These are phyloP conservation scores for Solanum chilense DNA, from an alignment of 257 asterid genomes.

Conservation along the genomic window DNA sequence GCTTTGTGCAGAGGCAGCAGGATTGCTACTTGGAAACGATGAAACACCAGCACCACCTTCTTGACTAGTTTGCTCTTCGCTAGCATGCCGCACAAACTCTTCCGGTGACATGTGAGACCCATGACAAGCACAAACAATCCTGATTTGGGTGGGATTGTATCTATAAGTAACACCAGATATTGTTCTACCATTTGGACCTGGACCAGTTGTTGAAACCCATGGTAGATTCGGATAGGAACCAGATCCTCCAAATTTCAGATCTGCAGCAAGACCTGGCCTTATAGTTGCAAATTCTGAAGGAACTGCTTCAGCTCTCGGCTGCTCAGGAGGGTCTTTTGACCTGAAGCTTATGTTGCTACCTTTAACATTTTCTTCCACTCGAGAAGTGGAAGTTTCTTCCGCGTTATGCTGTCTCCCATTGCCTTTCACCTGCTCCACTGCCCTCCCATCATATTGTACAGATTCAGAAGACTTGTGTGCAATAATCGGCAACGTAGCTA, in stretches of 20 bases:
- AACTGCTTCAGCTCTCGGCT: slow-evolving; percentile 35
- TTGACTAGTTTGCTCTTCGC: slow-evolving; percentile 36
- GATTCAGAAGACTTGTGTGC: slow-evolving; percentile 42
- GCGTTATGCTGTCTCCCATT: slow-evolving; percentile 45
- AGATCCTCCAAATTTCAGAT: slow-evolving; percentile 81
- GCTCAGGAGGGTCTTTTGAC: slow-evolving; percentile 33
- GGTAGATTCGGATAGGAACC: slow-evolving; percentile 86
- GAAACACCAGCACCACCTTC: slow-evolving; percentile 42
- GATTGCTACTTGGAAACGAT: slow-evolving; percentile 43
- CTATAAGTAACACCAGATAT: slow-evolving; percentile 92
- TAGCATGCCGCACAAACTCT: slow-evolving; percentile 70
- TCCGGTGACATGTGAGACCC: slow-evolving; percentile 93
- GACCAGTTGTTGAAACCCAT: slow-evolving; percentile 85
- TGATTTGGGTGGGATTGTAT: slow-evolving; percentile 72
- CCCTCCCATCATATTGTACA: slow-evolving; percentile 46
- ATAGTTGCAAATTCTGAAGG: slow-evolving; percentile 72
- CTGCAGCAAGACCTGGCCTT: slow-evolving; percentile 81
- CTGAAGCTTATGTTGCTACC: slow-evolving; percentile 28
- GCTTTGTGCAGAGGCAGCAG: slow-evolving; percentile 69
- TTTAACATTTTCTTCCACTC: slow-evolving; percentile 32
- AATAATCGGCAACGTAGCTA: slow-evolving; percentile 18
- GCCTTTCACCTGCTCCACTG: slow-evolving; percentile 34
- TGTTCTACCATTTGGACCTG: slow-evolving; percentile 73
- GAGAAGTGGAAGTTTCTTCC: slow-evolving; percentile 54
- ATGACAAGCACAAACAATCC: slow-evolving; percentile 90